Evolutionary conservation across 2,329 filamentous ascomycete genomes (phyloP).

Genomic region (Cladosporium colombiae): DNA sequence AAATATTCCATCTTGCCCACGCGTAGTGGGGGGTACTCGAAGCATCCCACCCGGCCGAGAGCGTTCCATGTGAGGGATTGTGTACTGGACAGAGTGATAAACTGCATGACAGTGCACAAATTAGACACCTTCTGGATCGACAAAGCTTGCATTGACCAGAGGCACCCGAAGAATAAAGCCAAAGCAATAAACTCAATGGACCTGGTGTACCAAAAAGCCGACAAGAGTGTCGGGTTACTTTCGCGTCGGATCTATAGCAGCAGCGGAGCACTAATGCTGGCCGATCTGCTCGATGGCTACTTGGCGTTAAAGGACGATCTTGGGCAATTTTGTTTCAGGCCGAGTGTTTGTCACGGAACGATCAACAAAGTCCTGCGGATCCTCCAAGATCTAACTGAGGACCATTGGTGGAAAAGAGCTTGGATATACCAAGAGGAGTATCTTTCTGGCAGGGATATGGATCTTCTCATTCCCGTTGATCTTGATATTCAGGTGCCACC

Average conservation of each 20-base stretch:
- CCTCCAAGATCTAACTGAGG: background rate
- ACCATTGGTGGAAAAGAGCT: background rate
- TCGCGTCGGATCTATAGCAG: background rate
- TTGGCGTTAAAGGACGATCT: background rate
- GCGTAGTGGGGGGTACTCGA: too few relatives aligned
- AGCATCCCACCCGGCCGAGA: background rate
- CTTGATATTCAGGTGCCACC: background rate
- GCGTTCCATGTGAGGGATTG: background rate
- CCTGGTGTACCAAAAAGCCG: background rate
- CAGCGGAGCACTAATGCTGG: background rate
- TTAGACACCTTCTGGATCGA: background rate
- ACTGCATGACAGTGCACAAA: background rate
- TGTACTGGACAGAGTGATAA: slow-evolving; percentile 5
- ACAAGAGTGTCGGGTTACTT: background rate
- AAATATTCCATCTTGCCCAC: slow-evolving; percentile 1
- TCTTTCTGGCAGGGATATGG: background rate
- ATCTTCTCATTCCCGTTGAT: background rate
- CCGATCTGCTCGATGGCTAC: background rate
- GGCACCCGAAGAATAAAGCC: background rate
- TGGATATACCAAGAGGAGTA: slow-evolving; percentile 12
- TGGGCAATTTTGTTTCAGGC: background rate
- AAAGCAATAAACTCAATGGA: slow-evolving; percentile 7
- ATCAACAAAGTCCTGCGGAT: background rate
- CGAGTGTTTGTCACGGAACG: background rate
- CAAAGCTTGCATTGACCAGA: background rate